Evolutionary conservation across 192 early-diverging fungal genomes (phyloP), one percentile per base, ranked within the genome.

Genomic region (Gamsiella multidivaricata): DNA sequence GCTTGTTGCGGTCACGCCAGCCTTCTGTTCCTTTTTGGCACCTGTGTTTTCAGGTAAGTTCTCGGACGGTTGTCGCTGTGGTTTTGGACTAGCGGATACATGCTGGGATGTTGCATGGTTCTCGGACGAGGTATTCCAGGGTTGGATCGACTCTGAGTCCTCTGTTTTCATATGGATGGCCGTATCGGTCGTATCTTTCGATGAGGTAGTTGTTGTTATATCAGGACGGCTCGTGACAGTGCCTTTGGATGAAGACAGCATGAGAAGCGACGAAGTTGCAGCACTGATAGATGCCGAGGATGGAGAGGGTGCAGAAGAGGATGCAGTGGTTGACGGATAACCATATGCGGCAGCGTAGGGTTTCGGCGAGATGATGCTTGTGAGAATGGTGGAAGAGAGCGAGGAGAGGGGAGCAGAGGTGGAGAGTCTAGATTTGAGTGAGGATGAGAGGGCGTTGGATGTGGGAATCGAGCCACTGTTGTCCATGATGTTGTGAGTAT

Each of bases 1-100:
- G 34, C 79, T 79, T 1, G 86, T 88, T 31, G 86, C 86, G 5
- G 86, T 84, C 14, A 88, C 86, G 18, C 70, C 76, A 25, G 25
- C 36, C 52, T 57, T 79, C 5, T 55, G 49, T 49, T 82, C 81
- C 45, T 75, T 70, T 51, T 85, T 85, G 5, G 45, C 45, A 12
- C 12, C 9, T 5, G 26, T 41, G 46, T 43, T 61, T n/a, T 52
- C 47, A 29, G 53, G 51, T 42, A 57, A 47, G 15, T 28, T 56
- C 49, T 65, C 42, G 5, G 66, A 49, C 12, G 46, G 37, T 8
- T 67, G 41, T 29, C 66, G n/a, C n/a, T n/a, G n/a, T n/a, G n/a
- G n/a, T 20, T 46, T 14, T 32, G 12, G 14, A 29, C 47, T 43
- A n/a, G 58, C 12, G 41, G 41, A 1, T 42, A 22, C 51, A 5